Percentiles rank a stretch among this genome's conserved stretches.
Conservation (phyloP, 495 filamentous ascomycete species). For the Penicillium paradoxum region DNA sequence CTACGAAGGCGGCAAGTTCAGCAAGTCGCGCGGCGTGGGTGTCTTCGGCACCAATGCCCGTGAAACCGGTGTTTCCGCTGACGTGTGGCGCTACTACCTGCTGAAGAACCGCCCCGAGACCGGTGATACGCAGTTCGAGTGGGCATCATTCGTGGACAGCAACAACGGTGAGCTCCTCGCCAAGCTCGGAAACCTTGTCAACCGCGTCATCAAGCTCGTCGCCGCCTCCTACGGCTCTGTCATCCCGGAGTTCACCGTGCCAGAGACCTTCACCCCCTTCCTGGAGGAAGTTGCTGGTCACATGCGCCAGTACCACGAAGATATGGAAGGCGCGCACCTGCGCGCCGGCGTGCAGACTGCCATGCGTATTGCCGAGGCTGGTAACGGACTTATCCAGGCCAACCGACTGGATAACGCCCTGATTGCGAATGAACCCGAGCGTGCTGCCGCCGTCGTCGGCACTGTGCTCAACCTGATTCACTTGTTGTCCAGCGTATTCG, state of each 20-base stretch:
- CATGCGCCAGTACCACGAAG: constrained; percentile 63
- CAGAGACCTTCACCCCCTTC: constrained; percentile 39
- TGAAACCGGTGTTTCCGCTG: constrained; percentile 78
- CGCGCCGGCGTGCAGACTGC: constrained; percentile 65
- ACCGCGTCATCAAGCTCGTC: constrained; percentile 88
- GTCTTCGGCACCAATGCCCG: constrained; percentile 88
- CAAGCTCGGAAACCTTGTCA: constrained; percentile 91
- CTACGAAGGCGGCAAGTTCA: constrained; percentile 95
- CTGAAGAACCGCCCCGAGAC: constrained; percentile 84
- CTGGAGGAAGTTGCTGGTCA: constrained; percentile 55
- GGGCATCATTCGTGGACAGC: constrained; percentile 73
- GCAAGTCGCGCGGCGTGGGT: constrained; percentile 81
- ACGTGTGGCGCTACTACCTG: constrained; percentile 93
- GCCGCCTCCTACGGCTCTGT: constrained; percentile 66
- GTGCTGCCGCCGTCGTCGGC: constrained; percentile 71
- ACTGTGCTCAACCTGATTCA: constrained; percentile 76
- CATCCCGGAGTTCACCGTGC: constrained; percentile 59
- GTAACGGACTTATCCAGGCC: constrained; percentile 78
- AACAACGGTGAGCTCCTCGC: constrained; percentile 91
- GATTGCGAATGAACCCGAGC: constrained; percentile 66
- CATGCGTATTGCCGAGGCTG: constrained; percentile 64
- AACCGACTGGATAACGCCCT: constrained; percentile 78
- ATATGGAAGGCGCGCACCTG: constrained; percentile 71
- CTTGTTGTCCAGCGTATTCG: constrained; percentile 69
- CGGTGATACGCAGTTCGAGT: constrained; percentile 84